Conservation (phyloP, 176 grass and related monocot species). For the Puccinellia tenuiflora region DNA sequence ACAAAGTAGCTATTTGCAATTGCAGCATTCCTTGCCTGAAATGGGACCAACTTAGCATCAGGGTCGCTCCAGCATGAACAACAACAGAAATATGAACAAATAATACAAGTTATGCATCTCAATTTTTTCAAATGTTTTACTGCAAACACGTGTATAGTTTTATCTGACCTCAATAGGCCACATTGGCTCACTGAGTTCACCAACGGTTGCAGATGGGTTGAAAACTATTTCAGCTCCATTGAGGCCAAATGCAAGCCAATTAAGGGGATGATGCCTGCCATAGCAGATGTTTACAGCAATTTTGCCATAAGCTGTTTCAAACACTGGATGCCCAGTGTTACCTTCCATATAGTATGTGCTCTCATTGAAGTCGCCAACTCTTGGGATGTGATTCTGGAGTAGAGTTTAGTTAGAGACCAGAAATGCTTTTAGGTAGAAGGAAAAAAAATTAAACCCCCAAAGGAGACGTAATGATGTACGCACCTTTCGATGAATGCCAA, state of each 20-base stretch:
- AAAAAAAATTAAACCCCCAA: neutral
- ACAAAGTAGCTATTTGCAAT: constrained; percentile 95
- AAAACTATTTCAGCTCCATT: constrained; percentile 97
- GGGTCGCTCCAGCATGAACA: neutral
- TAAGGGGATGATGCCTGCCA: constrained; percentile 94
- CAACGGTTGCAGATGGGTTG: constrained; percentile 95
- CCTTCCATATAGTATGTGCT: constrained; percentile 99
- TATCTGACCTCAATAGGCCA: constrained; percentile 90
- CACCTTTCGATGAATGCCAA: constrained; percentile 94
- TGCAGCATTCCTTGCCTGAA: constrained; percentile 85
- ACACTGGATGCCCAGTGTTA: constrained; percentile 95
- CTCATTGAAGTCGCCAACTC: constrained; percentile 99
- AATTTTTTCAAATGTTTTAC: constrained; percentile 1
- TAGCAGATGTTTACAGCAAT: constrained; percentile 96
- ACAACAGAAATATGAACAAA: neutral
- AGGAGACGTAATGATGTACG: neutral
- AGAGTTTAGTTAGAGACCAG: constrained; percentile 4
- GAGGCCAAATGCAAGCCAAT: constrained; percentile 97
- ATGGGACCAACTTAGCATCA: neutral
- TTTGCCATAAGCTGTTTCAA: constrained; percentile 91
- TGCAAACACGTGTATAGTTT: neutral
- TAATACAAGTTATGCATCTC: neutral
- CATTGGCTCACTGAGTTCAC: constrained; percentile 98
- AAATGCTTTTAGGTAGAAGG: constrained; percentile 25
- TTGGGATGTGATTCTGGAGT: constrained; percentile 94